Percentiles rank a stretch among this genome's conserved stretches.
Evolutionary conservation across 1,284 basidiomycete species (phyloP).

Genomic region (Malassezia restricta): DNA sequence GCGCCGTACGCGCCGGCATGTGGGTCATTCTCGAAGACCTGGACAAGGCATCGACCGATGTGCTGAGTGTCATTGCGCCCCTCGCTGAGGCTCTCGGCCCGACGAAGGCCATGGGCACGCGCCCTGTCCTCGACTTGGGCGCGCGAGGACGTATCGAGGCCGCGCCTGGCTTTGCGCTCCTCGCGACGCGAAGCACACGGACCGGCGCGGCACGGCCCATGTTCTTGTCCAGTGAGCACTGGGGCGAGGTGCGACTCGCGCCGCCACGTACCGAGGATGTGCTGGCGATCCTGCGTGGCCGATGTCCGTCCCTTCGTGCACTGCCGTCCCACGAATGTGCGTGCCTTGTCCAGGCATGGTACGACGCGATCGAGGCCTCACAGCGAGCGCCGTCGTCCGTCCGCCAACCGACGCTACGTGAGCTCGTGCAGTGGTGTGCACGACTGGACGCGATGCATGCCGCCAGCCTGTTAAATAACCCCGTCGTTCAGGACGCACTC

Average conservation of each 20-base stretch:
- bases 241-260: constrained; percentile 29
- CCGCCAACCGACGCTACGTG: constrained; percentile 56
- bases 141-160: constrained; percentile 45
- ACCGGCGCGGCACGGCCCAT: constrained; percentile 11
- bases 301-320: constrained; percentile 18
- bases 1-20: constrained; percentile 75
- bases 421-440: constrained; percentile 75
- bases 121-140: constrained; percentile 53
- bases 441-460: constrained; percentile 52
- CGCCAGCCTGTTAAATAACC: constrained; percentile 52
- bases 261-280: constrained; percentile 28
- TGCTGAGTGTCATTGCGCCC: constrained; percentile 33
- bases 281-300: constrained; percentile 23
- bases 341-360: constrained; percentile 31
- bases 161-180: constrained; percentile 47
- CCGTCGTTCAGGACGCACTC: constrained; percentile 71
- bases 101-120: constrained; percentile 61
- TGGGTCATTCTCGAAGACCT: constrained; percentile 93
- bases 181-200: constrained; percentile 43
- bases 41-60: constrained; percentile 51
- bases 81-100: constrained; percentile 66
- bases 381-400: background rate
- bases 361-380: constrained; percentile 5
- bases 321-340: constrained; percentile 17
- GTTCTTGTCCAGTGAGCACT: constrained; percentile 59